Evolutionary conservation across 352 stramenopile species (phyloP).

Genomic region (Phytophthora pini): DNA sequence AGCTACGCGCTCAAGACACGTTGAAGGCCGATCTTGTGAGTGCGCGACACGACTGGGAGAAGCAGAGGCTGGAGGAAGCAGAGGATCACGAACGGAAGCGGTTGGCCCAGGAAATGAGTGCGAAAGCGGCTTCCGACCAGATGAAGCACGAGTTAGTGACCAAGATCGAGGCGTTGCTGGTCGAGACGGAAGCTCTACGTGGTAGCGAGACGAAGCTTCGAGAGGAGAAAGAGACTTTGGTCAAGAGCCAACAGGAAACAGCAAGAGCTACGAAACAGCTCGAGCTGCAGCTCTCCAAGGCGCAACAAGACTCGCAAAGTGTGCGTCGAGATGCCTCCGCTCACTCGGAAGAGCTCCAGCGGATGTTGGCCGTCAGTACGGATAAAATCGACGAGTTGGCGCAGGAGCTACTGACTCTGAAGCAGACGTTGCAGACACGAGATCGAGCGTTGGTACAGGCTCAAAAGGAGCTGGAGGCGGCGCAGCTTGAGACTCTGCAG

Average conservation of each 20-base stretch:
- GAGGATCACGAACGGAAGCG: constrained; percentile 30
- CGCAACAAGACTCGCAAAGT: constrained; percentile 56
- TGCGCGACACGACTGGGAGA: constrained; percentile 30
- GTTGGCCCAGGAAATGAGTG: constrained; percentile 11
- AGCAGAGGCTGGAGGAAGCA: constrained; percentile 23
- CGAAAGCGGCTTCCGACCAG: constrained; percentile 43
- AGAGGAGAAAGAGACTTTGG: constrained; percentile 58
- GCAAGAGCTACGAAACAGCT: constrained; percentile 45
- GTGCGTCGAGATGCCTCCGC: constrained; percentile 59
- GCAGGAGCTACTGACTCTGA: constrained; percentile 45
- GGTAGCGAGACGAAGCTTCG: constrained; percentile 56
- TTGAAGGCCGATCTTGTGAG: constrained; percentile 40
- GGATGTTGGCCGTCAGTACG: constrained; percentile 43
- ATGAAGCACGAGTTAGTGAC: constrained; percentile 62
- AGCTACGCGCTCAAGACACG: constrained; percentile 68
- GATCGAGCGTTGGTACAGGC: constrained; percentile 47
- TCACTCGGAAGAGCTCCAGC: constrained; percentile 50
- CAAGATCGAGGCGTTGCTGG: constrained; percentile 70
- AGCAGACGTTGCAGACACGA: constrained; percentile 44
- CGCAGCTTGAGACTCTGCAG: constrained; percentile 56
- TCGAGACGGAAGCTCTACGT: constrained; percentile 55
- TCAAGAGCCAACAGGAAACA: constrained; percentile 43
- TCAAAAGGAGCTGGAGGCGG: constrained; percentile 52
- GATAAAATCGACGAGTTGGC: constrained; percentile 55
- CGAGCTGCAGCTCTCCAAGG: constrained; percentile 52